Conservation (phyloP, 2,329 filamentous ascomycete species). For the Penicillium oxalicum region DNA sequence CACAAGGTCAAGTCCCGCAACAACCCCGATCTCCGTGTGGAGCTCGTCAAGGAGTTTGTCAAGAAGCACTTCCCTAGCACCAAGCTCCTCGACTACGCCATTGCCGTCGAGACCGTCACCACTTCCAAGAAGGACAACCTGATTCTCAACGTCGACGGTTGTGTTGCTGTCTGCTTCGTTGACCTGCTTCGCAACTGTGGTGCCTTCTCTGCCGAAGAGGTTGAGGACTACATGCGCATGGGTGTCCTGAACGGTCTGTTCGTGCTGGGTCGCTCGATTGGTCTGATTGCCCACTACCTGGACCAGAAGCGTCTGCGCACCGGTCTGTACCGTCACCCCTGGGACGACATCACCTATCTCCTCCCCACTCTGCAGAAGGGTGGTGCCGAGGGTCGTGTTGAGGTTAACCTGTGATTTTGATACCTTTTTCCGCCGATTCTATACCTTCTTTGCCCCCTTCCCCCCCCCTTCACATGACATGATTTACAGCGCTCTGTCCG, state of each 20-base stretch:
- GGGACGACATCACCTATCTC: conserved; percentile 96
- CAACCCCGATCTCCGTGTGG: conserved; percentile 98
- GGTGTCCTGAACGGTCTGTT: conserved; percentile 99
- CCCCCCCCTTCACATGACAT: conserved; percentile 15
- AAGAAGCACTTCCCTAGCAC: conserved; percentile 94
- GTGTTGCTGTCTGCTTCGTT: conserved; percentile 97
- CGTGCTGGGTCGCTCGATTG: conserved; percentile 92
- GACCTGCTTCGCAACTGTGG: conserved; percentile 96
- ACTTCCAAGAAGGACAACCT: conserved; percentile 99
- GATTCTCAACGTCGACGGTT: conserved; percentile 97
- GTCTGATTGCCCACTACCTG: conserved; percentile 98
- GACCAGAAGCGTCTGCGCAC: conserved; percentile 99
- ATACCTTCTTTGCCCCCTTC: conserved; percentile 4
- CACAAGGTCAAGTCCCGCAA: conserved; percentile 99
- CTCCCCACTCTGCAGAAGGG: conserved; percentile 71
- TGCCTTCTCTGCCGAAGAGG: conserved; percentile 91
- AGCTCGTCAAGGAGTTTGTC: conserved; percentile 98
- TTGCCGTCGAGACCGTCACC: conserved; percentile 95
- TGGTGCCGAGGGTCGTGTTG: conserved; percentile 78
- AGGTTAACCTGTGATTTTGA: conserved; percentile 65
- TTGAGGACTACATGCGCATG: conserved; percentile 98
- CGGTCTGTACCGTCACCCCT: conserved; percentile 97
- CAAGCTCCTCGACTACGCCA: conserved; percentile 97
- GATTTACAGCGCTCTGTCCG: conserved; percentile 23
- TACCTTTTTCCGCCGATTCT: neutral